phyloP scores from a whole-genome alignment of 2,329 filamentous ascomycete genomes.

The Cadophora sp. region DNA sequence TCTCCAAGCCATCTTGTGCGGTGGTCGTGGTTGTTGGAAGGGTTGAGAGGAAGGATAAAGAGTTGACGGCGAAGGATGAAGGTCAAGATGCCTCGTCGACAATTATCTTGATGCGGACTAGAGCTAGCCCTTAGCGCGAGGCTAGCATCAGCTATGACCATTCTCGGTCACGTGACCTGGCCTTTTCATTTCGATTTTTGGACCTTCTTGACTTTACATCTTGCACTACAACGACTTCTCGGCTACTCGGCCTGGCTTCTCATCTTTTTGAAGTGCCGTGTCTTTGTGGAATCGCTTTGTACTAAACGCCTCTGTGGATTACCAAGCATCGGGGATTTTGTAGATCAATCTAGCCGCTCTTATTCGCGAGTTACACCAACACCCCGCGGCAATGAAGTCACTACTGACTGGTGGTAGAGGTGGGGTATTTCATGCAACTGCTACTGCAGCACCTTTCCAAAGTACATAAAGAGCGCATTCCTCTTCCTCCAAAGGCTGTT shows the following conservation, averaged over 20 bases:
- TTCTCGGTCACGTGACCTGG: not conserved
- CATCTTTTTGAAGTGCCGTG: not conserved
- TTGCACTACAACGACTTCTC: not conserved
- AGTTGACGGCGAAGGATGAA: no score
- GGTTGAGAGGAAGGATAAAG: not conserved
- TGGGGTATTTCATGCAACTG: slow-evolving; percentile 8
- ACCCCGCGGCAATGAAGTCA: slow-evolving; percentile 15
- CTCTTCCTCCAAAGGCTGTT: no score
- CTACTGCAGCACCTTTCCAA: not conserved
- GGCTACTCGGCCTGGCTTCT: not conserved
- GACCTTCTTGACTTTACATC: not conserved
- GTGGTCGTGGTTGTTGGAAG: slow-evolving; percentile 19
- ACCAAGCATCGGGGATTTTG: slow-evolving; percentile 19
- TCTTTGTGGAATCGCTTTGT: slow-evolving; percentile 1
- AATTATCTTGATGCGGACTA: slow-evolving; percentile 16
- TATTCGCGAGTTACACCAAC: not conserved
- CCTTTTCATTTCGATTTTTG: not conserved
- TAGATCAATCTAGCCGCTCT: slow-evolving; percentile 5
- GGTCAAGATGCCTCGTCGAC: slow-evolving; percentile 8
- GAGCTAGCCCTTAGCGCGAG: not conserved
- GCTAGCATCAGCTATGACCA: not conserved
- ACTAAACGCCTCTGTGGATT: not conserved
- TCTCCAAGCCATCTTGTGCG: slow-evolving; percentile 66
- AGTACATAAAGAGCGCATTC: not conserved
- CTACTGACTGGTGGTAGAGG: not conserved